A percentile compares a stretch with the other conserved stretches of the same genome.
phyloP scores from a whole-genome alignment of 2,329 filamentous ascomycete species.

The Rachicladosporium sp. region DNA sequence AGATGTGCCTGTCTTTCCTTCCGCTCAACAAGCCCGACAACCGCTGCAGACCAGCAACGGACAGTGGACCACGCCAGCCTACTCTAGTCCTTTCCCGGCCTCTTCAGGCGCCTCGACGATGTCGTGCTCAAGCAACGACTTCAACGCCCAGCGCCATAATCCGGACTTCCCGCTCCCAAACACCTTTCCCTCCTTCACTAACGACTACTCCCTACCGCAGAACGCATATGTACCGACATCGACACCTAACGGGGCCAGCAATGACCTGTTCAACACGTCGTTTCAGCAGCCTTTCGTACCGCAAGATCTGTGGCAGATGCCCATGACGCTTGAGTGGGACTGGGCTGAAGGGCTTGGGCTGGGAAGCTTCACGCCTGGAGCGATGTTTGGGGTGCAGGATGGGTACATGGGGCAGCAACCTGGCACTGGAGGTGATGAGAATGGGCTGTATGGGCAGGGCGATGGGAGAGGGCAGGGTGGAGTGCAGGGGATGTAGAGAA shows the following conservation, averaged over 20 bases:
- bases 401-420: conserved; percentile 1
- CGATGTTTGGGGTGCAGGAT: conserved; percentile 8
- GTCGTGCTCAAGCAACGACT: not conserved
- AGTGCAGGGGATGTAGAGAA: too few relatives aligned
- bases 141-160: conserved; percentile 1
- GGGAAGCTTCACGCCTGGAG: conserved; percentile 20
- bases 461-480: not conserved
- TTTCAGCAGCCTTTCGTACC: conserved; percentile 84
- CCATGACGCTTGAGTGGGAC: conserved; percentile 91
- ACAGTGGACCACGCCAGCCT: conserved; percentile 6
- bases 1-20: not conserved
- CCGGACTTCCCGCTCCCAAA: not conserved
- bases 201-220: not conserved
- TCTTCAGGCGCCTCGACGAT: not conserved
- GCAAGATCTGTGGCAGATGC: conserved; percentile 88
- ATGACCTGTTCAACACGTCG: conserved; percentile 16
- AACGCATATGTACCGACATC: too few relatives aligned
- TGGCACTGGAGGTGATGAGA: conserved; percentile 1
- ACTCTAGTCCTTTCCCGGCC: conserved; percentile 1
- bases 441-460: not conserved
- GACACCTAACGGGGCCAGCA: not conserved
- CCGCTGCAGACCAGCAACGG: conserved; percentile 3
- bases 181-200: not conserved
- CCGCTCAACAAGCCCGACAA: not conserved
- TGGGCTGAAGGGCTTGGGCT: conserved; percentile 42